These are phyloP conservation scores for Ulmus americana DNA, from an alignment of 331 rosid genomes.

Conservation along the genomic window DNA sequence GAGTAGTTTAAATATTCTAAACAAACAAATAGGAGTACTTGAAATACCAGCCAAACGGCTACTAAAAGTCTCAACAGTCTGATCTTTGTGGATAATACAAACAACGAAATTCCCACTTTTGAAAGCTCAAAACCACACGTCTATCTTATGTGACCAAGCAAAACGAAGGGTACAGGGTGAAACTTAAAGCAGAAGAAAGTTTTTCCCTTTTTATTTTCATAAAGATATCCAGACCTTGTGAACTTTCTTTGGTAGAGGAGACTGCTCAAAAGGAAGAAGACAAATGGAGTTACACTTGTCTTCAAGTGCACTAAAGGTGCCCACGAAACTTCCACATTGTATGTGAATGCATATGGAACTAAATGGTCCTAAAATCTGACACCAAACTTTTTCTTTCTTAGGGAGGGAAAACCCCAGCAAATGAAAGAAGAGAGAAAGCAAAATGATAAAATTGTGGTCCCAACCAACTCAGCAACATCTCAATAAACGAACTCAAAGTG, in stretches of 20 bases:
- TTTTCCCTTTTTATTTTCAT: neutral
- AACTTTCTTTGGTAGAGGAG: conserved; percentile 5
- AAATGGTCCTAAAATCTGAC: conserved; percentile 23
- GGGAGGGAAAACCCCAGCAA: conserved; percentile 3
- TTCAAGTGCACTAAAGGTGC: neutral
- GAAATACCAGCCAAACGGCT: too few species aligned
- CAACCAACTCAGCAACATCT: neutral
- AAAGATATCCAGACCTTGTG: conserved; percentile 1
- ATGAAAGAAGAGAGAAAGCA: neutral
- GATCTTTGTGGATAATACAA: neutral
- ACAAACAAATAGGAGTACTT: too few species aligned
- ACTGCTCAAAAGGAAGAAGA: conserved; percentile 2
- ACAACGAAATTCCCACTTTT: neutral
- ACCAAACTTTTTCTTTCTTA: neutral
- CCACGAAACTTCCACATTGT: conserved; percentile 24
- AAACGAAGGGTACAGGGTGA: neutral
- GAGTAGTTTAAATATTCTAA: too few species aligned
- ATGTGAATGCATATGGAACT: conserved; percentile 1
- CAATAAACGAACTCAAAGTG: neutral
- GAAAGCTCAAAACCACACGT: neutral
- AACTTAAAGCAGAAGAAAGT: neutral
- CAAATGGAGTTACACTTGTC: neutral
- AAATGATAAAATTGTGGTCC: conserved; percentile 19
- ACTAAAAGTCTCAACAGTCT: neutral
- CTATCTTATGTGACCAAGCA: neutral